Percentiles rank a stretch among this genome's conserved stretches.
Evolutionary conservation across 2,329 filamentous ascomycete genomes (phyloP).

Genomic region (Colletotrichum eleusines): DNA sequence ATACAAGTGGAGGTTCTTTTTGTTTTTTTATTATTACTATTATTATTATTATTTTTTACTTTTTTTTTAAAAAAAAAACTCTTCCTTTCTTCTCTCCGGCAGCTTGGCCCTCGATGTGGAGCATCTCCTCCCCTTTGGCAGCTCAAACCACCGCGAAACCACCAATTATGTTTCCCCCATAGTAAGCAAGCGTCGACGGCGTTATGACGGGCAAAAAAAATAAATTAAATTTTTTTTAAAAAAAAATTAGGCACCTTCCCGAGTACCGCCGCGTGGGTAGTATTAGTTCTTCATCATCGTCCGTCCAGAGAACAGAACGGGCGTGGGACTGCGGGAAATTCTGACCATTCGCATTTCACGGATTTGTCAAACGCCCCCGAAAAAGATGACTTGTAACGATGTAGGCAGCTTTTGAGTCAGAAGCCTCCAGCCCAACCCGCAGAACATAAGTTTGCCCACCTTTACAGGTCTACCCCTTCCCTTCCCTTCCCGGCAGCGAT

Average conservation of each 20-base stretch:
- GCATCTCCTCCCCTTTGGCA: neutral
- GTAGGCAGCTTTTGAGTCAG: slow-evolving; percentile 4
- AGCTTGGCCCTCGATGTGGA: neutral
- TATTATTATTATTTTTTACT: too few species aligned
- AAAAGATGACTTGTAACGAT: neutral
- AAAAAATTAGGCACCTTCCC: slow-evolving; percentile 24
- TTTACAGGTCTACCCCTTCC: neutral
- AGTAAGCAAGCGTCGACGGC: slow-evolving; percentile 6
- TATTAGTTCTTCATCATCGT: neutral
- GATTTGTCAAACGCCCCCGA: neutral
- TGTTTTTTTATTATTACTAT: too few species aligned
- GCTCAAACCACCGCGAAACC: slow-evolving; percentile 3
- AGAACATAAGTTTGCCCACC: neutral
- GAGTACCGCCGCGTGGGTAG: slow-evolving; percentile 19
- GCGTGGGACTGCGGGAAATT: neutral
- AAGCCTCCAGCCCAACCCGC: too few species aligned
- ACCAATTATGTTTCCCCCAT: slow-evolving; percentile 14
- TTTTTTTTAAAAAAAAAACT: too few species aligned
- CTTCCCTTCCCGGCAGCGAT: neutral
- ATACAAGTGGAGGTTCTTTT: neutral
- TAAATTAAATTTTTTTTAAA: too few species aligned
- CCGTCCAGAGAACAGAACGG: neutral
- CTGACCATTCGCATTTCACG: slow-evolving; percentile 6
- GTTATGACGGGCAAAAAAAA: slow-evolving; percentile 27
- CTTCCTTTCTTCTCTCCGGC: neutral